A percentile compares a stretch with the other conserved stretches of the same genome.
phyloP scores from a whole-genome alignment of 2,329 filamentous ascomycete genomes.

The Scytalidium lignicola region DNA sequence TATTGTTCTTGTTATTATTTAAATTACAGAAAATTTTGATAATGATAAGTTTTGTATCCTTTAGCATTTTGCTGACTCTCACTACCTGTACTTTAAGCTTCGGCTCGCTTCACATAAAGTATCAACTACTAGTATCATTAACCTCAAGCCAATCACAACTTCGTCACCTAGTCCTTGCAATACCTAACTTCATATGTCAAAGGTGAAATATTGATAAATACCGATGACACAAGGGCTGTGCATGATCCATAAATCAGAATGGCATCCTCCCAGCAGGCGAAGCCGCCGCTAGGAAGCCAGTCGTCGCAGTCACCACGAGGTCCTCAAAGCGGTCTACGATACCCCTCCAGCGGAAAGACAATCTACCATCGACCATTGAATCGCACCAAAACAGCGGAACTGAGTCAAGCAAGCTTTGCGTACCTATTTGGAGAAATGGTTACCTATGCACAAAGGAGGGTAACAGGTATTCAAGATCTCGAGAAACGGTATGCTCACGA shows the following conservation, averaged over 20 bases:
- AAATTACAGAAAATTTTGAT: neutral
- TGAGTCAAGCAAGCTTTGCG: slow-evolving; percentile 89
- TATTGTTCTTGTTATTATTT: neutral
- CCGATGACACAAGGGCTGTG: neutral
- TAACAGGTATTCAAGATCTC: slow-evolving; percentile 88
- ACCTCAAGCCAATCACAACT: neutral
- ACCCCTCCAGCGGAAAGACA: slow-evolving; percentile 90
- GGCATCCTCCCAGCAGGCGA: slow-evolving; percentile 27
- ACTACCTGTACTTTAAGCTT: neutral
- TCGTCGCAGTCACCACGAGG: slow-evolving; percentile 20
- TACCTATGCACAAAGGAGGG: slow-evolving; percentile 82
- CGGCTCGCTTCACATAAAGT: neutral
- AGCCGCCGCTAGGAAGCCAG: slow-evolving; percentile 19
- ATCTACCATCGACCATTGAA: slow-evolving; percentile 97
- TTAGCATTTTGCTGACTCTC: too few relatives aligned
- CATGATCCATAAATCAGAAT: slow-evolving; percentile 15
- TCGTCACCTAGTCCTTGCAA: neutral
- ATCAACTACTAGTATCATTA: neutral
- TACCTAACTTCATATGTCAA: neutral
- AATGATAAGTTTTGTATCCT: too few relatives aligned
- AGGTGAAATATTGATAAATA: neutral
- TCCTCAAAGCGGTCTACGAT: slow-evolving; percentile 62
- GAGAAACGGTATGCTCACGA: slow-evolving; percentile 67
- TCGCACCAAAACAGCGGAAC: slow-evolving; percentile 79
- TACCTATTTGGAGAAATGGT: slow-evolving; percentile 98